Evolutionary conservation across 805 yeast genomes (phyloP).

Genomic region (Candida taoyuanica): DNA sequence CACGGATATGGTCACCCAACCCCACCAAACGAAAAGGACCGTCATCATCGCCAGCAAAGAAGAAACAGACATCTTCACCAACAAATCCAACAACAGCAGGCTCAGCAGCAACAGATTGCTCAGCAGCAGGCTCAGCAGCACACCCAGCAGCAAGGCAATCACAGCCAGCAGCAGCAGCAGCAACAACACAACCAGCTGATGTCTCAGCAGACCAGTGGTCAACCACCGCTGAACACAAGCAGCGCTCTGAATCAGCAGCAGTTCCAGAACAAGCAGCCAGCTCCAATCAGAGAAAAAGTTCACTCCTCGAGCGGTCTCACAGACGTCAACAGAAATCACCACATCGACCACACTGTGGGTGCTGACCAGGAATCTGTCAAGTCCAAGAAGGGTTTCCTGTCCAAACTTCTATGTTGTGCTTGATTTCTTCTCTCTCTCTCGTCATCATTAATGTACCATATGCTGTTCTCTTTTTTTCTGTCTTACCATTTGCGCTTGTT

Average conservation of each 20-base stretch:
- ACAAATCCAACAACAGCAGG: constrained; percentile 22
- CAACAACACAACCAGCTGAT: constrained; percentile 14
- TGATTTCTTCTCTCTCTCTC: constrained; percentile 1
- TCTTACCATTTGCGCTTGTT: no score
- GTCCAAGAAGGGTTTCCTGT: constrained; percentile 23
- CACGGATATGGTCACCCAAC: constrained; percentile 79
- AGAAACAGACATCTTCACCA: constrained; percentile 27
- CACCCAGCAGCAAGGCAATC: constrained; percentile 20
- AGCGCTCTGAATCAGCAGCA: constrained; percentile 27
- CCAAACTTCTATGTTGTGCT: constrained; percentile 25
- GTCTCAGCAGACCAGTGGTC: constrained; percentile 15
- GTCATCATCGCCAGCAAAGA: constrained; percentile 29
- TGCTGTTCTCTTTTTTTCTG: no score
- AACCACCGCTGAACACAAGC: constrained; percentile 16
- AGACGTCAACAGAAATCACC: constrained; percentile 18
- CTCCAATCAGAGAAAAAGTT: constrained; percentile 28
- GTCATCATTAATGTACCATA: no score
- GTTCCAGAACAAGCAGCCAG: constrained; percentile 27
- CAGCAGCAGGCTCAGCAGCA: constrained; percentile 18
- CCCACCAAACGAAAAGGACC: constrained; percentile 35
- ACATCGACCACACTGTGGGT: constrained; percentile 13
- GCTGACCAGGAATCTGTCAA: constrained; percentile 17
- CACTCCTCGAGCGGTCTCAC: constrained; percentile 19
- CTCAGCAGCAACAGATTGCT: constrained; percentile 17
- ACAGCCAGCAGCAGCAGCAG: constrained; percentile 8